phyloP scores from a whole-genome alignment of 225 moss, liverwort and hornwort genomes.

The Takakia lepidozioides region DNA sequence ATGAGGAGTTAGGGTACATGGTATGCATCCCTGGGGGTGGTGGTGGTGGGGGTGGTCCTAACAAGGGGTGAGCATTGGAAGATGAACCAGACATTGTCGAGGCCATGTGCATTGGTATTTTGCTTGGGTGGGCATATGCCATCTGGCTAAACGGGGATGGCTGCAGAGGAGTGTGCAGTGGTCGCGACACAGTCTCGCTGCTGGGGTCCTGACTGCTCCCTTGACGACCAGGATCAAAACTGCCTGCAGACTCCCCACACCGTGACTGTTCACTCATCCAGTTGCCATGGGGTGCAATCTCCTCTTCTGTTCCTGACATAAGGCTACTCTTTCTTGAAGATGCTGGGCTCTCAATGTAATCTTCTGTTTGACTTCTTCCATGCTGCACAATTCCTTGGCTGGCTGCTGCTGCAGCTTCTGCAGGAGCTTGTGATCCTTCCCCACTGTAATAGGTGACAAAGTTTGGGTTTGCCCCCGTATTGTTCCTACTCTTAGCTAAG shows the following conservation, averaged over 20 bases:
- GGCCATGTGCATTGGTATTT: constrained; percentile 20
- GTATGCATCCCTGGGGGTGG: constrained; percentile 17
- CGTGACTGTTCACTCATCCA: constrained; percentile 21
- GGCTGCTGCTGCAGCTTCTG: constrained; percentile 9
- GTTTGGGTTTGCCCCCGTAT: constrained; percentile 4
- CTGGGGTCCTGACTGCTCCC: constrained; percentile 33
- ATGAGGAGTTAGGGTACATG: constrained; percentile 7
- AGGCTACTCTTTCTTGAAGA: constrained; percentile 21
- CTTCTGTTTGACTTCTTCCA: constrained; percentile 16
- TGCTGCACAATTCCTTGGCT: constrained; percentile 12
- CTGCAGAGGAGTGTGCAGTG: too few species aligned
- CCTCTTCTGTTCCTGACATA: constrained; percentile 31
- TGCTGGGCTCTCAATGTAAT: constrained; percentile 12
- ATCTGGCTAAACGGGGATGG: too few species aligned
- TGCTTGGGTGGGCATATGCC: constrained; percentile 13
- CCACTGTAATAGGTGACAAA: constrained; percentile 4
- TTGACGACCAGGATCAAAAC: constrained; percentile 29
- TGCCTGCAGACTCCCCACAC: constrained; percentile 12
- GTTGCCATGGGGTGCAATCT: constrained; percentile 23
- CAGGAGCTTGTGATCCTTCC: constrained; percentile 6
- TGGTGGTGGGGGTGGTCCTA: constrained; percentile 13
- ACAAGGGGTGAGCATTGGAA: constrained; percentile 7
- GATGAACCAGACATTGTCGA: constrained; percentile 22
- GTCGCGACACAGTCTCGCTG: too few species aligned
- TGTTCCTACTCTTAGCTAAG: constrained; percentile 13